phyloP scores from a whole-genome alignment of 495 filamentous ascomycete genomes.

The Cudoniella acicularis region DNA sequence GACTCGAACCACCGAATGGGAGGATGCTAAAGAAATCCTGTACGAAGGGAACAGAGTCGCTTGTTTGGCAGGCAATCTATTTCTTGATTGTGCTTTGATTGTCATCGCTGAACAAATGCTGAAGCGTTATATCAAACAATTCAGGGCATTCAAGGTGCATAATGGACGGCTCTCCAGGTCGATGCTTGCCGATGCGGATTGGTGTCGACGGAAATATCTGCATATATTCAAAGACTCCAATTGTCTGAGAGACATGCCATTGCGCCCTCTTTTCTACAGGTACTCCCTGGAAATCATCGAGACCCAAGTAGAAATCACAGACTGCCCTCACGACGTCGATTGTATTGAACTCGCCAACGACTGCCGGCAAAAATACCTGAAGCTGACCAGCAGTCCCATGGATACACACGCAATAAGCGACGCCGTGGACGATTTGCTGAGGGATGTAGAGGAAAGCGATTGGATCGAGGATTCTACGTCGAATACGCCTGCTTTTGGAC shows the following conservation, averaged over 20 bases:
- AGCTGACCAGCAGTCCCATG: neutral
- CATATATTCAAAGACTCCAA: neutral
- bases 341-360: neutral
- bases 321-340: neutral
- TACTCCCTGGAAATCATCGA: neutral
- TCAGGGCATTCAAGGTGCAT: neutral
- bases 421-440: neutral
- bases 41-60: neutral
- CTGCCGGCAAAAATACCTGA: conserved; percentile 1
- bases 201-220: neutral
- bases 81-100: neutral
- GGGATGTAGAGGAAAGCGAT: neutral
- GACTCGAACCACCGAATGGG: neutral
- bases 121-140: neutral
- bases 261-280: neutral
- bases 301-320: neutral
- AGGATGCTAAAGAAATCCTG: conserved; percentile 1
- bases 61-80: neutral
- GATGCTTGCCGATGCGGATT: neutral
- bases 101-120: conserved; percentile 11
- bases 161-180: neutral
- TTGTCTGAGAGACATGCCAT: neutral
- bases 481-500: neutral
- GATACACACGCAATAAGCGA: neutral
- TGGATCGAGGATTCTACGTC: neutral